Evolutionary conservation across 176 grass and related monocot genomes (phyloP).

Genomic region (Juncus effusus): DNA sequence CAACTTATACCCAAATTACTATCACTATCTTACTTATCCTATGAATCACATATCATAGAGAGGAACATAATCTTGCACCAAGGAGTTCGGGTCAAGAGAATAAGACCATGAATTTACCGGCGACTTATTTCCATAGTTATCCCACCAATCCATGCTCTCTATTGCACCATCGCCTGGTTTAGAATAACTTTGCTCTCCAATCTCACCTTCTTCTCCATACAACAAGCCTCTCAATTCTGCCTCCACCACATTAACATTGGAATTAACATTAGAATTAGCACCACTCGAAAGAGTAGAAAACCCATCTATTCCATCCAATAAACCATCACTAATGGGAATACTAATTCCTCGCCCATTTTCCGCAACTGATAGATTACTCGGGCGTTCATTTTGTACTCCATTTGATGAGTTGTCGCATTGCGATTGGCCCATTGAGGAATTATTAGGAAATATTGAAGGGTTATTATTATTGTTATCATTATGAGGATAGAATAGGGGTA

Average conservation of each 20-base stretch:
- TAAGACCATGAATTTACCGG: slow-evolving; percentile 45
- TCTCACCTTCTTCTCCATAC: slow-evolving; percentile 32
- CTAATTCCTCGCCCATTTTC: slow-evolving; percentile 3
- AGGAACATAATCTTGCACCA: slow-evolving; percentile 49
- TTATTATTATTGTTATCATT: not conserved
- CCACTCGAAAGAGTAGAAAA: slow-evolving; percentile 44
- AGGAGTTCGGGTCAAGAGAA: slow-evolving; percentile 27
- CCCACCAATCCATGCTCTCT: slow-evolving; percentile 56
- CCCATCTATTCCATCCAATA: slow-evolving; percentile 27
- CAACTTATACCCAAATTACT: not conserved
- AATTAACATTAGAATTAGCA: slow-evolving; percentile 39
- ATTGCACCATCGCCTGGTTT: slow-evolving; percentile 23
- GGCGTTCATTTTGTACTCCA: slow-evolving; percentile 1
- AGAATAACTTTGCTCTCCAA: slow-evolving; percentile 7
- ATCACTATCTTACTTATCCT: not conserved
- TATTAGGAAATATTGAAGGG: slow-evolving; percentile 41
- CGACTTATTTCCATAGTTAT: slow-evolving; percentile 44
- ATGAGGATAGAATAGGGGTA: slow-evolving; percentile 29
- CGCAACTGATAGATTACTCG: slow-evolving; percentile 27
- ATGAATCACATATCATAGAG: slow-evolving; percentile 45
- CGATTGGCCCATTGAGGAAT: slow-evolving; percentile 11
- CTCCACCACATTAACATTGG: slow-evolving; percentile 48
- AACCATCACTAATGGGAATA: slow-evolving; percentile 20
- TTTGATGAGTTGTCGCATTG: slow-evolving; percentile 19
- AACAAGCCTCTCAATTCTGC: slow-evolving; percentile 62